Evolutionary conservation across 495 filamentous ascomycete species (phyloP).

Genomic region (Apiosordaria backusii): DNA sequence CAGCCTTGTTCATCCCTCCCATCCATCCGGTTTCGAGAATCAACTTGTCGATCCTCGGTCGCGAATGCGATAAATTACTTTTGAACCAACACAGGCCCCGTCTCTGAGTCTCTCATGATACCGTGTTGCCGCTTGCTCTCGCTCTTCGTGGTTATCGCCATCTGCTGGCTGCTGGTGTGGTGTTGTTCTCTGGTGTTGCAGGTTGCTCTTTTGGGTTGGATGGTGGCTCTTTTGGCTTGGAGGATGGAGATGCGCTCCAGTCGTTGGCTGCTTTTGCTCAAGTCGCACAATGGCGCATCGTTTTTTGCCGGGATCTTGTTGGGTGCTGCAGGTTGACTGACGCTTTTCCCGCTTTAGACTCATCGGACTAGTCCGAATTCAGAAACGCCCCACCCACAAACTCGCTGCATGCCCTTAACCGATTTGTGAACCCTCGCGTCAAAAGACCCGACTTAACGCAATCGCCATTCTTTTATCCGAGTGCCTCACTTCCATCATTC

Average conservation of each 20-base stretch:
- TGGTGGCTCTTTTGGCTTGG: not conserved
- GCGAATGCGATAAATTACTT: not conserved
- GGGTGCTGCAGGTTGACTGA: conserved; percentile 9
- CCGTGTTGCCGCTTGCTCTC: not conserved
- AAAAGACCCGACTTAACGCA: not conserved
- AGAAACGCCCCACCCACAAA: conserved; percentile 7
- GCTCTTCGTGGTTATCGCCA: not conserved
- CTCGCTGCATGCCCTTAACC: not conserved
- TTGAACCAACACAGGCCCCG: not conserved
- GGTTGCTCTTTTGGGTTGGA: conserved; percentile 14
- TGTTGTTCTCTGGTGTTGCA: conserved; percentile 6
- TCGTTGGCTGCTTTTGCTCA: not conserved
- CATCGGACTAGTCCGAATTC: conserved; percentile 17
- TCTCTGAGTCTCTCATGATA: not conserved
- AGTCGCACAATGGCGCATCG: conserved; percentile 4
- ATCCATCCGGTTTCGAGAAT: not conserved
- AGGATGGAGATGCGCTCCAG: not conserved
- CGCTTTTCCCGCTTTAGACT: conserved; percentile 9
- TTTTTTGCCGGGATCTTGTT: conserved; percentile 4
- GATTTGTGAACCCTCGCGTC: not conserved
- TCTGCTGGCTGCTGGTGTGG: not conserved
- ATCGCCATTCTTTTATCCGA: not conserved
- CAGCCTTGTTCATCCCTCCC: not conserved
- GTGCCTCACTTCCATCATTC: not conserved
- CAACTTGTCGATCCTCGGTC: not conserved